A percentile compares a stretch with the other conserved stretches of the same genome.
Evolutionary conservation across 306 rosid genomes (phyloP).

Genomic region (Pueraria montana): DNA sequence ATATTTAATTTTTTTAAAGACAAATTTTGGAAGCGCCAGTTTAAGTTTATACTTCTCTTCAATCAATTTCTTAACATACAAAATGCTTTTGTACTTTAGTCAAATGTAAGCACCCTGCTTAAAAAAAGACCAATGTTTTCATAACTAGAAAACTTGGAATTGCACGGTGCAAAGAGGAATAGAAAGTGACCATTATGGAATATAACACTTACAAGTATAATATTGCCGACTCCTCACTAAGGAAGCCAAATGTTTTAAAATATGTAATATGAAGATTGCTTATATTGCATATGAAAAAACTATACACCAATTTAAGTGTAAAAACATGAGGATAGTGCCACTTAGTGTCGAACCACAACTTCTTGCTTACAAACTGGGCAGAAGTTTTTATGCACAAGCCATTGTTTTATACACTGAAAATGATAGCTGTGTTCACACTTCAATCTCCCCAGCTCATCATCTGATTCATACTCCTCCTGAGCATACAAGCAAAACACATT

Average conservation of each 20-base stretch:
- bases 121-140: neutral
- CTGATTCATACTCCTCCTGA: conserved; percentile 91
- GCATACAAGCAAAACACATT: conserved; percentile 31
- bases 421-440: conserved; percentile 88
- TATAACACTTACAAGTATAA: conserved; percentile 4
- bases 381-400: conserved; percentile 87
- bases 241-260: conserved; percentile 47
- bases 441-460: conserved; percentile 90
- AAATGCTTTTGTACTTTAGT: no score
- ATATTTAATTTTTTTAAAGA: no score
- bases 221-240: conserved; percentile 32
- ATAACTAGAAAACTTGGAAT: neutral
- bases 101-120: no score
- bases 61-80: no score
- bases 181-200: neutral
- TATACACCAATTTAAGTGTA: conserved; percentile 64
- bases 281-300: conserved; percentile 52
- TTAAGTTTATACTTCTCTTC: no score
- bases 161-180: neutral
- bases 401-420: conserved; percentile 80
- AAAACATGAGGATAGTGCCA: conserved; percentile 20
- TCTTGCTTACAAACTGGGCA: conserved; percentile 95
- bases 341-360: conserved; percentile 62
- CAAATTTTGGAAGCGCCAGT: no score
- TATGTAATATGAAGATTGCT: conserved; percentile 52